phyloP scores from a whole-genome alignment of 23 red algal species.

The Cyanidioschyzon merolae region DNA sequence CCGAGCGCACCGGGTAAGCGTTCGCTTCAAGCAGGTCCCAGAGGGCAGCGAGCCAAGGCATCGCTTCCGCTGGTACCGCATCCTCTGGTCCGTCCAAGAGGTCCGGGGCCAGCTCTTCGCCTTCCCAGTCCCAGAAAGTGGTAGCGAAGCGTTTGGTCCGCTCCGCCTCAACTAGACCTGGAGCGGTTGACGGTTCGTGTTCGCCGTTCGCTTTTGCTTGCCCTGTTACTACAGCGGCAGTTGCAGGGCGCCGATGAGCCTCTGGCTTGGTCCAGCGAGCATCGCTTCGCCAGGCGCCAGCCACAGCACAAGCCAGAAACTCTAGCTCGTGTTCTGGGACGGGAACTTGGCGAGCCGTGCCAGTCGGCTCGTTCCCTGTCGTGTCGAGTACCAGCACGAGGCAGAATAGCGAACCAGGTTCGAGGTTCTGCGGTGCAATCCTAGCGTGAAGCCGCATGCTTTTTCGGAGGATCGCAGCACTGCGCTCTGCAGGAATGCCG shows the following conservation, averaged over 20 bases:
- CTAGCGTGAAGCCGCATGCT: neutral
- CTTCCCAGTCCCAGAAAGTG: neutral
- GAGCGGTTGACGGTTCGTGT: no score
- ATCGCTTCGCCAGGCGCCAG: neutral
- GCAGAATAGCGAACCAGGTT: neutral
- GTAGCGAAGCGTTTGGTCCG: no score
- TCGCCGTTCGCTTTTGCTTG: no score
- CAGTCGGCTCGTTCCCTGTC: no score
- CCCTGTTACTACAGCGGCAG: neutral
- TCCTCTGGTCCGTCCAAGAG: neutral
- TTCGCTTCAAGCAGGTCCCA: neutral
- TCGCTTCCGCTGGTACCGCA: neutral
- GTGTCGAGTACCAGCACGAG: neutral
- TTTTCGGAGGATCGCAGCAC: no score
- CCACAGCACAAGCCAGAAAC: neutral
- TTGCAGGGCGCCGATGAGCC: neutral
- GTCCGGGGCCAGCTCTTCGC: neutral
- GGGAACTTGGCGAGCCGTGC: no score
- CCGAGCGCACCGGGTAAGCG: neutral
- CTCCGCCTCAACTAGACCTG: no score
- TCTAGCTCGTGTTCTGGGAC: no score
- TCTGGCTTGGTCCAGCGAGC: neutral
- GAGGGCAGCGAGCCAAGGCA: constrained; percentile 10
- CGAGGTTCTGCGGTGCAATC: neutral
- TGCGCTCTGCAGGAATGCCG: no score